Evolutionary conservation across 148 eudicot species (phyloP).

Genomic region (Cornus controversa): DNA sequence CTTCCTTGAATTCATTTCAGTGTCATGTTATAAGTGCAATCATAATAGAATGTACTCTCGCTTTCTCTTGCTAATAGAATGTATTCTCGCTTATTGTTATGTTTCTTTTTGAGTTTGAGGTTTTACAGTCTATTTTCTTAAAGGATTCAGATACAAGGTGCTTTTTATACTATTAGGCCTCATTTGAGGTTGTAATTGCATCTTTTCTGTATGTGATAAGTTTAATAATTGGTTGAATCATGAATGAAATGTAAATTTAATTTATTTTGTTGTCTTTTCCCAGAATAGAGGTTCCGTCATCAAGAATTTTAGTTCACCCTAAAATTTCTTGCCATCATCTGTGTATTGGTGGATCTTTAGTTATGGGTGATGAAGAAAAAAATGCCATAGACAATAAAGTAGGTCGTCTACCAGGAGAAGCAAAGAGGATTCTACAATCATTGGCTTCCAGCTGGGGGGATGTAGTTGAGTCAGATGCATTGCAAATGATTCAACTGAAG

Average conservation of each 20-base stretch:
- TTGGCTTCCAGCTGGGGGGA: constrained; percentile 72
- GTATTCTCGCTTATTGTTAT: too few species aligned
- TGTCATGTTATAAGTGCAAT: neutral
- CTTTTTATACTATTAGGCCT: neutral
- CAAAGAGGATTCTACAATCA: constrained; percentile 47
- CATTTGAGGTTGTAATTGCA: neutral
- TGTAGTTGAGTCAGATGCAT: constrained; percentile 41
- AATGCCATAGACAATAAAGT: constrained; percentile 17
- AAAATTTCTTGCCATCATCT: neutral
- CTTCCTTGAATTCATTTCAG: neutral
- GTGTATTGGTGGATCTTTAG: neutral
- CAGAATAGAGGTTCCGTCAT: neutral
- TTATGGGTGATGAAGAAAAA: neutral
- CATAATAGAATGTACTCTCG: neutral
- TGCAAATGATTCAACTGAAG: constrained; percentile 66
- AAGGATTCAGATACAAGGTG: neutral
- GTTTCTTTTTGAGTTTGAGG: neutral
- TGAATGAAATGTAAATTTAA: neutral
- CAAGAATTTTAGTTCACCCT: neutral
- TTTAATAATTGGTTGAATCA: neutral
- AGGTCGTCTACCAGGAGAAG: constrained; percentile 59
- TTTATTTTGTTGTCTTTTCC: neutral
- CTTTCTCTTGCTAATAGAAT: neutral
- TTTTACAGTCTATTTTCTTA: neutral
- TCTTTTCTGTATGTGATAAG: neutral